Conservation (phyloP, 331 rosid species). For the Saraca asoca region DNA sequence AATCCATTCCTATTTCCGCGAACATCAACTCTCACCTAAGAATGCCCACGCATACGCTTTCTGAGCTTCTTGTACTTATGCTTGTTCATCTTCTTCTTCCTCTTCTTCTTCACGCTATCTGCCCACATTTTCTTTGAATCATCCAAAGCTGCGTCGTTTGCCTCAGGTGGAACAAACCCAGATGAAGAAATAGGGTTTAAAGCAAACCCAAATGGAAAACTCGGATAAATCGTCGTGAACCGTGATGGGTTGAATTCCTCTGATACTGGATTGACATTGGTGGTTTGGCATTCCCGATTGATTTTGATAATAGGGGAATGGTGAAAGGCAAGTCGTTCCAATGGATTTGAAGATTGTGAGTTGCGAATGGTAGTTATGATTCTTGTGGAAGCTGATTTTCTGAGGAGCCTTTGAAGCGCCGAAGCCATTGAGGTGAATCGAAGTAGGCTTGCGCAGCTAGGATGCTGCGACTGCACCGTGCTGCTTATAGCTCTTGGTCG, state of each 20-base stretch:
- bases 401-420: constrained; percentile 36
- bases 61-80: constrained; percentile 79
- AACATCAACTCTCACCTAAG: constrained; percentile 45
- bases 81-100: constrained; percentile 82
- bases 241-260: constrained; percentile 23
- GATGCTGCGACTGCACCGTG: background rate
- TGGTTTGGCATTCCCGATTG: constrained; percentile 28
- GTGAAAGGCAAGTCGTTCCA: constrained; percentile 5
- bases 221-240: constrained; percentile 53
- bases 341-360: constrained; percentile 2
- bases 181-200: constrained; percentile 38
- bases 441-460: background rate
- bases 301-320: constrained; percentile 18
- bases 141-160: constrained; percentile 36
- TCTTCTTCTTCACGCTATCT: constrained; percentile 86
- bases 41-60: constrained; percentile 66
- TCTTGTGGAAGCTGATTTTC: constrained; percentile 26
- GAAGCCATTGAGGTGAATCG: constrained; percentile 36
- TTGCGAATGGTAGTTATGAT: constrained; percentile 24
- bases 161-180: constrained; percentile 38
- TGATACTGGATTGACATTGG: constrained; percentile 5
- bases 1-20: background rate
- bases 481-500: background rate
- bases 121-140: constrained; percentile 64
- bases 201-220: constrained; percentile 57